Evolutionary conservation across 768 basidiomycete genomes (phyloP), one percentile per base, ranked within the genome.

Genomic region (Coprinellus micaceus): DNA sequence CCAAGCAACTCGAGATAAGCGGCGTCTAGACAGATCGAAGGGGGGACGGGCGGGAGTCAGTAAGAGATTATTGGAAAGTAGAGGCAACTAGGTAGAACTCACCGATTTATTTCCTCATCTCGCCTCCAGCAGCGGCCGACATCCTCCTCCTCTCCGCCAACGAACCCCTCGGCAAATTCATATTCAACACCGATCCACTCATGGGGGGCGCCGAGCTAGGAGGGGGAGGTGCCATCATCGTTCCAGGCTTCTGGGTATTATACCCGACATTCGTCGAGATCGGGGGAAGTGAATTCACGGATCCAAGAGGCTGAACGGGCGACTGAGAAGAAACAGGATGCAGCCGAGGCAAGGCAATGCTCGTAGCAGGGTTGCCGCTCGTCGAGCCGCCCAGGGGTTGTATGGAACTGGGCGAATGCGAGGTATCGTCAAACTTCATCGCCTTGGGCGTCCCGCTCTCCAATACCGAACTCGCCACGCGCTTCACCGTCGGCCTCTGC

Each of bases 401-500:
- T n/a, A n/a, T n/a, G n/a, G n/a, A n/a, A n/a, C n/a, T n/a, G n/a
- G n/a, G n/a, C n/a, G n/a, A n/a, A n/a, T n/a, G n/a, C n/a, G n/a
- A n/a, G n/a, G n/a, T n/a, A n/a, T 67, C 71, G 2, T 70, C 65
- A n/a, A 71, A 67, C 52, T 72, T 65, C 11, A 83, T 67, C 64
- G 77, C 63, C 52, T 91, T 90, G 47, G 78, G 60, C 58, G 75
- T 76, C 33, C 71, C 71, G 2, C 86, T 85, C 1, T 77, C 88
- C n/a, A 91, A 69, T 10, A 86, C 86, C 71, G 88, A 86, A 46
- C 85, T 87, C 1, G 89, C 82, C 36, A 88, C 66, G 44, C 89
- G 74, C 74, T 91, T 91, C 64, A 88, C 89, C 26, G 83, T 77
- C 11, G 89, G 89, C 1, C 89, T 49, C 39, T 57, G 48, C 17